These are phyloP conservation scores for Acanthamoeba culbertsoni DNA, from an alignment of 208 protist species.

Conservation along the genomic window DNA sequence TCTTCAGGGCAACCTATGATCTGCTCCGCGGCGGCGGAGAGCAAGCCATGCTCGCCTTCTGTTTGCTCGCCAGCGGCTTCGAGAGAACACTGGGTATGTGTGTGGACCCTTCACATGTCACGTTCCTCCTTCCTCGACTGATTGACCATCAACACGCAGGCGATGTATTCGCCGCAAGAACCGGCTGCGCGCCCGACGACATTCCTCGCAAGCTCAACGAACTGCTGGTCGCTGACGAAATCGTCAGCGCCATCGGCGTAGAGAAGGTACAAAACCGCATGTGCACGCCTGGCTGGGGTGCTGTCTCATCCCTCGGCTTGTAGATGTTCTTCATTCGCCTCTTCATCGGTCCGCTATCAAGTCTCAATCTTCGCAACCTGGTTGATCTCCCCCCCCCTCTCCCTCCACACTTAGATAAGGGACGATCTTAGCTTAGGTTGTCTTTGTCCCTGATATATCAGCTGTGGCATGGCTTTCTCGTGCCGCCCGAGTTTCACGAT, in stretches of 20 bases:
- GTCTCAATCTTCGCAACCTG: slow-evolving; percentile 24
- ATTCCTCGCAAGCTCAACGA: slow-evolving; percentile 35
- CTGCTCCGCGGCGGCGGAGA: background rate
- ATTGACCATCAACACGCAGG: background rate
- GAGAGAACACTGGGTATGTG: background rate
- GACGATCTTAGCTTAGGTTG: background rate
- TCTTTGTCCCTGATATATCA: no score
- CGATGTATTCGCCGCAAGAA: background rate
- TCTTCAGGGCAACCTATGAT: background rate
- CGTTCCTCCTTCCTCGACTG: background rate
- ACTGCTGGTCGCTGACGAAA: background rate
- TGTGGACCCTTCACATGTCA: background rate
- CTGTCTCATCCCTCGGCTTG: background rate
- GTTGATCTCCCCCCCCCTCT: background rate
- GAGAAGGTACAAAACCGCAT: background rate
- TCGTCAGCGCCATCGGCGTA: background rate
- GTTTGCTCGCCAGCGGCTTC: background rate
- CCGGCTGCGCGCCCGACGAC: background rate
- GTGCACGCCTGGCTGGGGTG: background rate
- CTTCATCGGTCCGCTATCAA: slow-evolving; percentile 10
- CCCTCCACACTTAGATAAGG: background rate
- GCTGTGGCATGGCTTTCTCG: slow-evolving; percentile 1
- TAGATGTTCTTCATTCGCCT: slow-evolving; percentile 44
- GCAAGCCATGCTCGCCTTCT: background rate
- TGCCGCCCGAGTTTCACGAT: background rate